Base-by-base conservation (phyloP, 441 rosid genomes). In the Syzygium syzygioides region DNA sequence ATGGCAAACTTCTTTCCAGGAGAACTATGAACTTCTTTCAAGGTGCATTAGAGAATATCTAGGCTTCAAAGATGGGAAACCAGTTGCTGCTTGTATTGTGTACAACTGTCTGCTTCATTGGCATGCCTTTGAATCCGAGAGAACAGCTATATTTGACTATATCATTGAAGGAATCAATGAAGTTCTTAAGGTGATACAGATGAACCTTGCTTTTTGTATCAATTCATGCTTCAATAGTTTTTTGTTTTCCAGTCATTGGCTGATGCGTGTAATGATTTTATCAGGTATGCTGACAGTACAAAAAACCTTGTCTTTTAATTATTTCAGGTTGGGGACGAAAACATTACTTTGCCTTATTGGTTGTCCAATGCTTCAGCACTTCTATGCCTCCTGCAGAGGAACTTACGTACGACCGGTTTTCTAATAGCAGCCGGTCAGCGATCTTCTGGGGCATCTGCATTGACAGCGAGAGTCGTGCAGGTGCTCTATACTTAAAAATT, bases 51-150 rank as follows among this genome's bases (percentile, higher is more conserved):
- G 92, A 92, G 99, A 97, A 94, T 93, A 94, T 90, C 88, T 95
- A 91, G 99, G 99, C 55, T 98, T 98, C 90, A 89, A 90, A 88
- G 92, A 92, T 93, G 97, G 96, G 79, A 98, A 96, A 93, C 99
- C 99, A 48, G 90, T 96, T 88, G 98, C 99, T 90, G 99, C 98
- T 91, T 96, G 98, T 92, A 92, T 97, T 86, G 94, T 96, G 88
- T 97, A 95, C 93, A 95, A 95, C 93, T 96, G 97, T 93, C 99
- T 98, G 92, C 94, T 94, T 91, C 96, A 95, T 87, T 97, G 99
- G 99, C 99, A 93, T 90, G 95, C 99, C 92, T 97, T 96, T 89
- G 99, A 98, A 91, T 96, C 99, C 85, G 99, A 97, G 93, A 92
- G 98, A 90, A 96, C 98, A 18, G 92, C 96, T 86, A 96, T 98